These are phyloP conservation scores for Hanseniaspora vineae DNA, from an alignment of 805 yeast species.

Conservation along the genomic window DNA sequence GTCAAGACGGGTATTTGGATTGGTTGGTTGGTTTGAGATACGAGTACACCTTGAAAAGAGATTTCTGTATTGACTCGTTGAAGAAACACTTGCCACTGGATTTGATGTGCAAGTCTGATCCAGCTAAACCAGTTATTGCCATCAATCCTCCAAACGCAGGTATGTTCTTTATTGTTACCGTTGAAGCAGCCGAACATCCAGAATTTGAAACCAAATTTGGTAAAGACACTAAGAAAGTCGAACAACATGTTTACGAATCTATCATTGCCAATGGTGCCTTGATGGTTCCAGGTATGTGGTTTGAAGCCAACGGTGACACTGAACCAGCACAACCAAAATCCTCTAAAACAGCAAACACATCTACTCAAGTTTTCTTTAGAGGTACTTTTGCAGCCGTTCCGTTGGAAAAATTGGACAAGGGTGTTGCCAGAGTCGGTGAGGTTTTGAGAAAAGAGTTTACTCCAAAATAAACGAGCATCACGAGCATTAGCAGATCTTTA, in stretches of 20 bases:
- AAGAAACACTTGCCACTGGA: slow-evolving; percentile 40
- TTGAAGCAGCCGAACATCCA: slow-evolving; percentile 76
- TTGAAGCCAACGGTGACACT: slow-evolving; percentile 43
- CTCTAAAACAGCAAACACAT: no score
- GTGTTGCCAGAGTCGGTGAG: slow-evolving; percentile 55
- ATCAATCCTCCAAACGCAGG: slow-evolving; percentile 66
- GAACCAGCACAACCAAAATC: no score
- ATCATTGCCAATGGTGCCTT: slow-evolving; percentile 49
- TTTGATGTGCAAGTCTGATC: slow-evolving; percentile 10
- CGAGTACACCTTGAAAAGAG: slow-evolving; percentile 81
- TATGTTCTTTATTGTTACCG: slow-evolving; percentile 65
- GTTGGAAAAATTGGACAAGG: slow-evolving; percentile 43
- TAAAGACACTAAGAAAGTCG: slow-evolving; percentile 51
- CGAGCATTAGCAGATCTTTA: no score
- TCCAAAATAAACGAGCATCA: no score
- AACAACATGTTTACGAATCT: slow-evolving; percentile 47
- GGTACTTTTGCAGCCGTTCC: slow-evolving; percentile 85
- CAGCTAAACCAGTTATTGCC: slow-evolving; percentile 17
- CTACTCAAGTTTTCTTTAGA: slow-evolving; percentile 55
- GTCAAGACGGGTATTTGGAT: slow-evolving; percentile 75
- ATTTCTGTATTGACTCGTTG: slow-evolving; percentile 70
- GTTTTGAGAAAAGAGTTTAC: slow-evolving; percentile 47
- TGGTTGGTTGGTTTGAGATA: slow-evolving; percentile 78
- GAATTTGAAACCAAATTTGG: slow-evolving; percentile 44
- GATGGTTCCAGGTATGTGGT: slow-evolving; percentile 80